phyloP scores from a whole-genome alignment of 345 rosid species.

The Mangifera indica region DNA sequence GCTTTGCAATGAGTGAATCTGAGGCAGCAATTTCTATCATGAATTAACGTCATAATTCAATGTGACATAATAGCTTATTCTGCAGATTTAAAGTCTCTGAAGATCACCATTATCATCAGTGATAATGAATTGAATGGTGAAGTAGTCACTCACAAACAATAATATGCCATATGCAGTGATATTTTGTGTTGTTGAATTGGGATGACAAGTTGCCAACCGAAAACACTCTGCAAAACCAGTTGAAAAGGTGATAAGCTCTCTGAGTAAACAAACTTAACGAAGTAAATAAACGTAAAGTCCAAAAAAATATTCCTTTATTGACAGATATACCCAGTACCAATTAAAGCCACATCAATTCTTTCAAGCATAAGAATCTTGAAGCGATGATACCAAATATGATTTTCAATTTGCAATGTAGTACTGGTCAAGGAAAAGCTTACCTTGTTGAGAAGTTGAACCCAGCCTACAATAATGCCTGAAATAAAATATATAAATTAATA shows the following conservation, averaged over 20 bases:
- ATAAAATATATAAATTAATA: slow-evolving; percentile 15
- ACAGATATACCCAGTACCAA: background rate
- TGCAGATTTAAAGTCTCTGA: slow-evolving; percentile 5
- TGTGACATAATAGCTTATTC: slow-evolving; percentile 2
- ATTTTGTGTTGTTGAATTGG: slow-evolving; percentile 77
- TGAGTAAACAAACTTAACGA: background rate
- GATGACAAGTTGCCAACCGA: slow-evolving; percentile 69
- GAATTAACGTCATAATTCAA: background rate
- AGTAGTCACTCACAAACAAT: slow-evolving; percentile 70
- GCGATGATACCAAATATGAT: background rate
- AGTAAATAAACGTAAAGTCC: background rate
- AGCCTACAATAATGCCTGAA: slow-evolving; percentile 86
- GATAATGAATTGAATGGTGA: slow-evolving; percentile 11
- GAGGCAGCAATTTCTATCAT: background rate
- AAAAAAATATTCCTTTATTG: background rate
- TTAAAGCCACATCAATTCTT: background rate
- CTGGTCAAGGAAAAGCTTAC: slow-evolving; percentile 36
- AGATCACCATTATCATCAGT: background rate
- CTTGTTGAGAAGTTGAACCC: slow-evolving; percentile 67
- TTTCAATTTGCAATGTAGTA: background rate
- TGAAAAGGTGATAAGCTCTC: slow-evolving; percentile 13
- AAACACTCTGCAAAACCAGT: slow-evolving; percentile 70
- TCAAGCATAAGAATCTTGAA: background rate
- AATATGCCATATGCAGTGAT: slow-evolving; percentile 88
- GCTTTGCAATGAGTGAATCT: background rate